Conservation (phyloP, 805 yeast genomes). For the Hagleromyces aurorensis region DNA sequence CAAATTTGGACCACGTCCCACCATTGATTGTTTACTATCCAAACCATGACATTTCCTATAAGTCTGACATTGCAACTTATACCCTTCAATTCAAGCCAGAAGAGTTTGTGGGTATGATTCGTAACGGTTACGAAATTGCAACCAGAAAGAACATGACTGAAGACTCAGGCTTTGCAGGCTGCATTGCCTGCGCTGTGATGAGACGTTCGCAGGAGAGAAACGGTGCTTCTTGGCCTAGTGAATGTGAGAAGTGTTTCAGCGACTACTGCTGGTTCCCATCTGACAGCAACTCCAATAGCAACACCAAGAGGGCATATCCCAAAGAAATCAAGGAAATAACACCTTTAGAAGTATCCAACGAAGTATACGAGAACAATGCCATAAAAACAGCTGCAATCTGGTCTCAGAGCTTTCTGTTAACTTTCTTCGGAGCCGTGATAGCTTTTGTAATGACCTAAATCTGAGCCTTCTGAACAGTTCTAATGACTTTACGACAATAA, state of each 20-base stretch:
- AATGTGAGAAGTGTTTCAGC: conserved; percentile 64
- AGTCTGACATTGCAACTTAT: conserved; percentile 67
- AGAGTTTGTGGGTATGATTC: conserved; percentile 51
- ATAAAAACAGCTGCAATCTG: no score
- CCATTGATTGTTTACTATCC: conserved; percentile 77
- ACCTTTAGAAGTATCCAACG: no score
- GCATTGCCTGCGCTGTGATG: conserved; percentile 77
- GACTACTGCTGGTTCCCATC: conserved; percentile 83
- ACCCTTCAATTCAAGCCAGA: conserved; percentile 51
- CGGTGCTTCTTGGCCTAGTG: conserved; percentile 48
- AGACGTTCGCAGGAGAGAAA: conserved; percentile 70
- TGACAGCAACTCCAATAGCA: no score
- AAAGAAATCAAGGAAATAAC: no score
- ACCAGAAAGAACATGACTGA: conserved; percentile 59
- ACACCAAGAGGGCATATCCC: no score
- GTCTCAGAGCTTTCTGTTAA: no score
- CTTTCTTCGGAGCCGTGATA: no score
- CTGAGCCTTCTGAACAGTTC: no score
- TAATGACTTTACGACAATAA: no score
- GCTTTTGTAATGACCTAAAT: no score
- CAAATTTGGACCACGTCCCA: conserved; percentile 48
- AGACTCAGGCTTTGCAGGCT: conserved; percentile 61
- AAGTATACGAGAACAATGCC: no score
- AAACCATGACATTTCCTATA: conserved; percentile 56
- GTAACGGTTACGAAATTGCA: conserved; percentile 67